phyloP scores from a whole-genome alignment of 1,284 basidiomycete genomes.

The Ceratobasidium sp. region DNA sequence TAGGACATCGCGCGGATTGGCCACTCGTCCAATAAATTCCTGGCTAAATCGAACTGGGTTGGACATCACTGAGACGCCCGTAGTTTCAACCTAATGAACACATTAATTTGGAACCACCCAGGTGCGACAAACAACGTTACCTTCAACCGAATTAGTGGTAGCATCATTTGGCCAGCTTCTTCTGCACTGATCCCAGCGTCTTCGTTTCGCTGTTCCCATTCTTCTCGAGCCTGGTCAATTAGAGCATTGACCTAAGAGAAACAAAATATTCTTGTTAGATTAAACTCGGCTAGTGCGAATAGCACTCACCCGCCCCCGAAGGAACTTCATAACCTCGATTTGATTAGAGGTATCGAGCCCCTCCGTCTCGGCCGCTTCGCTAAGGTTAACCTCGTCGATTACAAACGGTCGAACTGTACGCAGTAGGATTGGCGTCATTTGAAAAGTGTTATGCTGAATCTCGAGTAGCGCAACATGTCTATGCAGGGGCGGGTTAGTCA shows the following conservation, averaged over 20 bases:
- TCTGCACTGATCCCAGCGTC: constrained; percentile 70
- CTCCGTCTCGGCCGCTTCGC: constrained; percentile 81
- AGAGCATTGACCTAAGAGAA: constrained; percentile 77
- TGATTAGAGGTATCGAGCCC: constrained; percentile 83
- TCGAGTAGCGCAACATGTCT: constrained; percentile 91
- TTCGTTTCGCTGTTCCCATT: constrained; percentile 86
- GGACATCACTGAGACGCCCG: constrained; percentile 87
- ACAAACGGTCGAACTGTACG: constrained; percentile 96
- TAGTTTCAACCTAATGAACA: constrained; percentile 83
- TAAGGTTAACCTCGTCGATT: constrained; percentile 85
- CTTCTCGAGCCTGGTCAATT: constrained; percentile 79
- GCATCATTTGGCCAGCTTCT: constrained; percentile 74
- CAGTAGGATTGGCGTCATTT: constrained; percentile 87
- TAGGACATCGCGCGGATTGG: constrained; percentile 94
- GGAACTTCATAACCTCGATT: constrained; percentile 83
- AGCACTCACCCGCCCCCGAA: constrained; percentile 74
- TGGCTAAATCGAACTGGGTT: constrained; percentile 98
- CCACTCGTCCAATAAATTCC: constrained; percentile 91
- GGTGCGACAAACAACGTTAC: constrained; percentile 58
- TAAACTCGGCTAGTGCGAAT: constrained; percentile 27
- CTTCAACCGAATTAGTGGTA: constrained; percentile 92
- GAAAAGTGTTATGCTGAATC: constrained; percentile 89
- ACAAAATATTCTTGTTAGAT: not conserved
- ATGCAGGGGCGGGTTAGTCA: constrained; percentile 44
- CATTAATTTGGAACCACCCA: not conserved